Evolutionary conservation across 1,284 basidiomycete species (phyloP).

Genomic region (Puccinia hordei): DNA sequence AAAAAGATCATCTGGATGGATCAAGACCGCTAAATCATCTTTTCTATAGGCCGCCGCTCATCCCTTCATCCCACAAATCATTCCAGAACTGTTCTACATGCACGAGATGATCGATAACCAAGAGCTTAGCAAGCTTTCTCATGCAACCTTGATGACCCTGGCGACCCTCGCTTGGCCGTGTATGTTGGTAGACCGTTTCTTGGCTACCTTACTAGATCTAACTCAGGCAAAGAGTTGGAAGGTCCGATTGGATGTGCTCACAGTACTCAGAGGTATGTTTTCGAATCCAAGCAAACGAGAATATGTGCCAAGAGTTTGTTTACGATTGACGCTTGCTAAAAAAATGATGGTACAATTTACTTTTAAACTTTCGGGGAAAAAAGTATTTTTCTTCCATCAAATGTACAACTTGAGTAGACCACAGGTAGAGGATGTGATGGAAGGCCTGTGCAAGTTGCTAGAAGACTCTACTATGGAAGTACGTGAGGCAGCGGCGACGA

Average conservation of each 20-base stretch:
- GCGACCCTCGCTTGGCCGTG: conserved; percentile 62
- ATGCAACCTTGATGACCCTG: conserved; percentile 61
- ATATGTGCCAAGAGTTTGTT: conserved; percentile 26
- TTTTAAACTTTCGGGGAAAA: conserved; percentile 72
- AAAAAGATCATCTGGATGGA: neutral
- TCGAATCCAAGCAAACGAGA: conserved; percentile 62
- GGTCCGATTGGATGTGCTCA: conserved; percentile 62
- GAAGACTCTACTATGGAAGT: conserved; percentile 91
- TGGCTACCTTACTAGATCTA: conserved; percentile 60
- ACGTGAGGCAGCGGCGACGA: conserved; percentile 85
- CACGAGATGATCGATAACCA: conserved; percentile 61
- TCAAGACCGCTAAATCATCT: neutral
- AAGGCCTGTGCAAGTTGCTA: conserved; percentile 73
- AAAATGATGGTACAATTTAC: conserved; percentile 64
- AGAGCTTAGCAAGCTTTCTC: conserved; percentile 61
- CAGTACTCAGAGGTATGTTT: conserved; percentile 71
- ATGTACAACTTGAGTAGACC: conserved; percentile 61
- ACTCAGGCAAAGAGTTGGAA: conserved; percentile 62
- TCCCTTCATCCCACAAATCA: conserved; percentile 57
- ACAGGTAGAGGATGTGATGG: conserved; percentile 53
- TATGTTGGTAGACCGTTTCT: conserved; percentile 61
- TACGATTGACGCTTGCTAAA: conserved; percentile 53
- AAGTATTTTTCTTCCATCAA: conserved; percentile 86
- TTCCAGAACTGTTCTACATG: conserved; percentile 60
- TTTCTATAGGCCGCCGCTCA: conserved; percentile 52